A percentile compares a stretch with the other conserved stretches of the same genome.
These are phyloP conservation scores for Claviceps sp. DNA, from an alignment of 2,329 filamentous ascomycete species.

Conservation along the genomic window DNA sequence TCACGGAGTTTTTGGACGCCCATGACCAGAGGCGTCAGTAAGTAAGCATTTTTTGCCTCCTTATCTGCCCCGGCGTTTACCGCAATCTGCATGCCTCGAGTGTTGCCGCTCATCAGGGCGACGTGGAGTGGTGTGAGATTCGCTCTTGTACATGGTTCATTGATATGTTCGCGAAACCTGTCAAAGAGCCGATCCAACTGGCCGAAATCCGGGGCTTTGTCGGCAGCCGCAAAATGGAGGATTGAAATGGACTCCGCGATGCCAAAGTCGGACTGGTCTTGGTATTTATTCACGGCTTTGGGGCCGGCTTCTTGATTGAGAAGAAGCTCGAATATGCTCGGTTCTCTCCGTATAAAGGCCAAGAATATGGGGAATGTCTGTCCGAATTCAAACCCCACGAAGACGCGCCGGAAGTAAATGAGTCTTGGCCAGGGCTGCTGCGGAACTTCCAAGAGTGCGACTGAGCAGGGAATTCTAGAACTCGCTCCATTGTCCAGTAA, in stretches of 20 bases:
- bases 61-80: neutral
- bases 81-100: neutral
- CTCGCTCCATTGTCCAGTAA: neutral
- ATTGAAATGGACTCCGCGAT: neutral
- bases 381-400: neutral
- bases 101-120: neutral
- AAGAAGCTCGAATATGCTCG: neutral
- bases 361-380: neutral
- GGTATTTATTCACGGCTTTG: neutral
- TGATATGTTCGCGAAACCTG: neutral
- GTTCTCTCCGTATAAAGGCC: neutral
- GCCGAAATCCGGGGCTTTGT: neutral
- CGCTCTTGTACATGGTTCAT: neutral
- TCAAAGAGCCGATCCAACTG: neutral
- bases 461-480: neutral
- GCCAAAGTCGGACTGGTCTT: no score
- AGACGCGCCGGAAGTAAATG: neutral
- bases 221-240: neutral
- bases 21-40: neutral
- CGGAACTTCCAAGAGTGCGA: neutral
- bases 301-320: neutral
- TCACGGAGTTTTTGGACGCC: neutral
- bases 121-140: neutral
- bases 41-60: neutral
- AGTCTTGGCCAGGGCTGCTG: neutral